Conservation (phyloP, 2,329 filamentous ascomycete genomes). For the Triangularia setosa region DNA sequence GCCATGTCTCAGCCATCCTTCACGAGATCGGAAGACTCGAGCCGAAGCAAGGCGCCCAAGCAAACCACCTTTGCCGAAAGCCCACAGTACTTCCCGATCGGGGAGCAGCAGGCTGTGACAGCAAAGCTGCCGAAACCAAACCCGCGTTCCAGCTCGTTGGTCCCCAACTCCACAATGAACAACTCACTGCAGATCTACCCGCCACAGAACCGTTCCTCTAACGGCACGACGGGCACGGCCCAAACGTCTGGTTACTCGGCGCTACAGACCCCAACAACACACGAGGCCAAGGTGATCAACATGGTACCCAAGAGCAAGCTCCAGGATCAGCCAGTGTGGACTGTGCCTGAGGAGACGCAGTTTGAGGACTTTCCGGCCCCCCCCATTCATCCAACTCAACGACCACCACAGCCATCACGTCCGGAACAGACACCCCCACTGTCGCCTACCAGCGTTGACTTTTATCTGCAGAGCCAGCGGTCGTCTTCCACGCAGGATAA, state of each 20-base stretch:
- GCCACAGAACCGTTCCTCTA: slow-evolving; percentile 32
- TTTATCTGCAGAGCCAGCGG: slow-evolving; percentile 39
- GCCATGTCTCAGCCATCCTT: slow-evolving; percentile 19
- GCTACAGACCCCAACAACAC: slow-evolving; percentile 21
- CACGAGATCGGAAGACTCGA: slow-evolving; percentile 11
- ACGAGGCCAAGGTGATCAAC: slow-evolving; percentile 38
- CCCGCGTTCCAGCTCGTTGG: slow-evolving; percentile 31
- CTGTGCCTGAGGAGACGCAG: slow-evolving; percentile 6
- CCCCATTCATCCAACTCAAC: slow-evolving; percentile 19
- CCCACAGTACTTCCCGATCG: slow-evolving; percentile 39
- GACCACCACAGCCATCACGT: slow-evolving; percentile 20
- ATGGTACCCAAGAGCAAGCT: slow-evolving; percentile 32
- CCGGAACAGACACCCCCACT: slow-evolving; percentile 42
- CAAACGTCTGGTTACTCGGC: slow-evolving; percentile 25
- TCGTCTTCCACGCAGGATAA: slow-evolving; percentile 22
- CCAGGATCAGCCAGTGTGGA: slow-evolving; percentile 4
- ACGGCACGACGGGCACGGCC: slow-evolving; percentile 34
- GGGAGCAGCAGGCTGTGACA: slow-evolving; percentile 6
- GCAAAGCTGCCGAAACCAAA: slow-evolving; percentile 11
- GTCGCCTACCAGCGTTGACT: slow-evolving; percentile 50
- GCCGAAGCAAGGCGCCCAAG: slow-evolving; percentile 33
- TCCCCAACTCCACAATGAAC: slow-evolving; percentile 17
- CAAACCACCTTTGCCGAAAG: slow-evolving; percentile 36
- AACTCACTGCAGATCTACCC: slow-evolving; percentile 10
- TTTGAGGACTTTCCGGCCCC: slow-evolving; percentile 24